A percentile compares a stretch with the other conserved stretches of the same genome.
Evolutionary conservation across 2,329 filamentous ascomycete species (phyloP).

Genomic region (Aspergillus uvarum): DNA sequence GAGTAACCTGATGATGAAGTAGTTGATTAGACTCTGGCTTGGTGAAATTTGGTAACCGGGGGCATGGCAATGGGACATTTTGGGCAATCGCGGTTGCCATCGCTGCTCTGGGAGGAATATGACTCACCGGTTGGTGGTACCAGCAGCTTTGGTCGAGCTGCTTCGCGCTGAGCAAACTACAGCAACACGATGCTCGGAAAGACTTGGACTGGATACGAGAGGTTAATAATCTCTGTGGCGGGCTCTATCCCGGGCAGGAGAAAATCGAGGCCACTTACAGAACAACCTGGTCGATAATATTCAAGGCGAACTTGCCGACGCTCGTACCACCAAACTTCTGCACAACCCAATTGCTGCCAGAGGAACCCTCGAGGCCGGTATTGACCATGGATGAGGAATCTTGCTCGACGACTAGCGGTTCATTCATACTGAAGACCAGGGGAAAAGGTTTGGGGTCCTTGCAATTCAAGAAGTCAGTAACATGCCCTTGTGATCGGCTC

Average conservation of each 20-base stretch:
- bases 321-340: slow-evolving; percentile 96
- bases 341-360: slow-evolving; percentile 67
- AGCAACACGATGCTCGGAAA: slow-evolving; percentile 72
- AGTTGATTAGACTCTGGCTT: not conserved
- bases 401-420: slow-evolving; percentile 10
- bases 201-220: slow-evolving; percentile 50
- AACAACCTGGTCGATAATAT: slow-evolving; percentile 72
- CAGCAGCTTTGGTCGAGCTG: slow-evolving; percentile 89
- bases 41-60: slow-evolving; percentile 3
- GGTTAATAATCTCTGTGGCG: slow-evolving; percentile 1
- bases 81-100: slow-evolving; percentile 1
- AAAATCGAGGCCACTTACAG: slow-evolving; percentile 43
- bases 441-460: slow-evolving; percentile 10
- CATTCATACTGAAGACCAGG: slow-evolving; percentile 19
- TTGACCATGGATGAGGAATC: slow-evolving; percentile 17
- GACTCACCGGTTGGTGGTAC: slow-evolving; percentile 89
- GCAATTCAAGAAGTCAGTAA: slow-evolving; percentile 7
- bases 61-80: not conserved
- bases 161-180: slow-evolving; percentile 95
- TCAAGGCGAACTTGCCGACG: slow-evolving; percentile 86
- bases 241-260: not conserved
- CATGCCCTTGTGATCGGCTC: slow-evolving; percentile 16
- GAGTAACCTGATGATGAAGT: slow-evolving; percentile 37
- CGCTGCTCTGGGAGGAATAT: slow-evolving; percentile 11
- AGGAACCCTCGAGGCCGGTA: slow-evolving; percentile 15